These are phyloP conservation scores for Ophiostoma ips DNA, from an alignment of 2,329 filamentous ascomycete genomes.

Conservation along the genomic window DNA sequence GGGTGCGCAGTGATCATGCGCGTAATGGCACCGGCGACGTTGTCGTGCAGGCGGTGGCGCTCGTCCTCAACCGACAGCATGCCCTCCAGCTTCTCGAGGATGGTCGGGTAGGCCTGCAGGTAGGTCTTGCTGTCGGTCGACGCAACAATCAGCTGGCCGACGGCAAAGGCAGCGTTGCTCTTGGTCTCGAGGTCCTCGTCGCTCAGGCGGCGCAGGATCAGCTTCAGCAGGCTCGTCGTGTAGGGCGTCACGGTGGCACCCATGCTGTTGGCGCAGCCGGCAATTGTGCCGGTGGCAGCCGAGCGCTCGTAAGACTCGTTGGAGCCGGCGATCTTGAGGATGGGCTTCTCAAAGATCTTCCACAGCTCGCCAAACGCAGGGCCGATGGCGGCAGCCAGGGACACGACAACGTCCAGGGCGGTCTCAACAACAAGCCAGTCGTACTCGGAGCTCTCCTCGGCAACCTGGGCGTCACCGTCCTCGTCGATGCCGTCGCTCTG, in stretches of 20 bases:
- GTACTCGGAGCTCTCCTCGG: slow-evolving; percentile 74
- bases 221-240: slow-evolving; percentile 61
- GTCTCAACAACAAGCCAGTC: slow-evolving; percentile 97
- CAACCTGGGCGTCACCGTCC: slow-evolving; percentile 61
- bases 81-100: slow-evolving; percentile 76
- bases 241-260: slow-evolving; percentile 66
- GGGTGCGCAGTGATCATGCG: slow-evolving; percentile 86
- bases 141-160: slow-evolving; percentile 71
- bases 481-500: slow-evolving; percentile 80
- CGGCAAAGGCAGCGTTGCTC: slow-evolving; percentile 88
- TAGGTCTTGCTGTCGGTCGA: slow-evolving; percentile 64
- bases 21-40: slow-evolving; percentile 79
- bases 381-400: slow-evolving; percentile 70
- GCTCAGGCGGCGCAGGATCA: slow-evolving; percentile 71
- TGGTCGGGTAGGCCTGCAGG: slow-evolving; percentile 58
- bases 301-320: slow-evolving; percentile 78
- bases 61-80: slow-evolving; percentile 65
- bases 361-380: slow-evolving; percentile 72
- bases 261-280: slow-evolving; percentile 81
- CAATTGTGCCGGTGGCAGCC: slow-evolving; percentile 80
- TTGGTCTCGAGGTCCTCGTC: slow-evolving; percentile 87
- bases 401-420: slow-evolving; percentile 78
- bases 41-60: slow-evolving; percentile 60
- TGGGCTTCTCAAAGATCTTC: slow-evolving; percentile 89
- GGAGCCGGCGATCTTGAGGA: slow-evolving; percentile 77